Evolutionary conservation across 352 stramenopile genomes (phyloP).

Genomic region (Globisporangium orthogonon): DNA sequence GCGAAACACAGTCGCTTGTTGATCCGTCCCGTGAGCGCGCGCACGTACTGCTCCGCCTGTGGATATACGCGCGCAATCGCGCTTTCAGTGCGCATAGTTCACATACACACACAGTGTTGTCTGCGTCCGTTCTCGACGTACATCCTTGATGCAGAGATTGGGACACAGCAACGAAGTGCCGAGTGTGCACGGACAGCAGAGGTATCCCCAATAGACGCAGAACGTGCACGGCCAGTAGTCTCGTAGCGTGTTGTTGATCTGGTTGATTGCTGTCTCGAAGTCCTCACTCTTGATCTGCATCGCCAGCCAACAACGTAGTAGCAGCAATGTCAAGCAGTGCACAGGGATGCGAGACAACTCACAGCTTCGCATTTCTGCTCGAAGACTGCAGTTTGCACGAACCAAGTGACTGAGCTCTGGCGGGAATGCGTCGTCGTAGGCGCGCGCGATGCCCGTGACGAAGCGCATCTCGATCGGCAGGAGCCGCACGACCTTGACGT

Average conservation of each 20-base stretch:
- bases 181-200: slow-evolving; percentile 57
- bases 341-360: too few relatives aligned
- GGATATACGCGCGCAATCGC: neutral
- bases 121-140: slow-evolving; percentile 14
- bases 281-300: slow-evolving; percentile 41
- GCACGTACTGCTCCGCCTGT: slow-evolving; percentile 67
- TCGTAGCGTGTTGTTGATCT: slow-evolving; percentile 83
- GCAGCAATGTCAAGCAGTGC: too few relatives aligned
- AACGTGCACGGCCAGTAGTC: slow-evolving; percentile 80
- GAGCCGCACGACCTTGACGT: slow-evolving; percentile 38
- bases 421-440: slow-evolving; percentile 75
- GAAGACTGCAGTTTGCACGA: neutral
- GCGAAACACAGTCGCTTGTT: slow-evolving; percentile 60
- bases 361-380: too few relatives aligned
- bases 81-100: neutral
- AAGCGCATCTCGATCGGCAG: slow-evolving; percentile 58
- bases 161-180: slow-evolving; percentile 60
- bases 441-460: slow-evolving; percentile 54
- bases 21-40: slow-evolving; percentile 45
- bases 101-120: neutral
- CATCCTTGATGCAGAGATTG: slow-evolving; percentile 70
- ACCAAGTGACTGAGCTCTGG: slow-evolving; percentile 48
- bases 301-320: neutral
- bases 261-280: slow-evolving; percentile 68
- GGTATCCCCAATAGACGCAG: slow-evolving; percentile 65